Percentiles rank a stretch among this genome's conserved stretches.
These are phyloP conservation scores for Aphanomyces invadans DNA, from an alignment of 352 stramenopile genomes.

Conservation along the genomic window DNA sequence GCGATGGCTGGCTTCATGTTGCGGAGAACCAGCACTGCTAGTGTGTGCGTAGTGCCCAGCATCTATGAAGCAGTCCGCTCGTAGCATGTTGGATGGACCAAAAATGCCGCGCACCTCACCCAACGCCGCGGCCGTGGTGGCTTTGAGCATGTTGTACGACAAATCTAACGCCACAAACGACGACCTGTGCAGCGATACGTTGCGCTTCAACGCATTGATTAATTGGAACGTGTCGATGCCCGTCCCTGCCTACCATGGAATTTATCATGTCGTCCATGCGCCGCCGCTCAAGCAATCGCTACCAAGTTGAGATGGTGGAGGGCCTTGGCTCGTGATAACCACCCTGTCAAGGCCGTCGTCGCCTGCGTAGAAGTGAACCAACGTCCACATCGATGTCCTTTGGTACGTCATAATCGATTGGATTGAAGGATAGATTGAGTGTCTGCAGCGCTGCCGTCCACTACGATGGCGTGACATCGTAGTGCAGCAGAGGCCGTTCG, in stretches of 20 bases:
- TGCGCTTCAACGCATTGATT: constrained; percentile 48
- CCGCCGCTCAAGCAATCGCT: no score
- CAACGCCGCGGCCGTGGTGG: constrained; percentile 40
- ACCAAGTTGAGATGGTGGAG: constrained; percentile 48
- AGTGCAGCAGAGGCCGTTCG: neutral
- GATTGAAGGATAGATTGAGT: constrained; percentile 68
- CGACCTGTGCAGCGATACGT: constrained; percentile 56
- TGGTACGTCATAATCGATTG: constrained; percentile 37
- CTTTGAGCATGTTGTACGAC: constrained; percentile 59
- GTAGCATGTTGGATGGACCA: neutral
- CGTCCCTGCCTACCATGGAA: constrained; percentile 32
- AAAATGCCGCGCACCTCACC: constrained; percentile 23
- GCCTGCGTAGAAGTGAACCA: constrained; percentile 32
- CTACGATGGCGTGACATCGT: no score
- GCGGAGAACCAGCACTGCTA: constrained; percentile 53
- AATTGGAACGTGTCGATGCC: constrained; percentile 48
- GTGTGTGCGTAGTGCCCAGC: constrained; percentile 49
- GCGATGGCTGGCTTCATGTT: constrained; percentile 37
- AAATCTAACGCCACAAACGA: constrained; percentile 51
- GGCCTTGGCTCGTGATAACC: constrained; percentile 48
- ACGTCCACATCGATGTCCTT: no score
- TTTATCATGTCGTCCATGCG: no score
- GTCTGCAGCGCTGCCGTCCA: constrained; percentile 29
- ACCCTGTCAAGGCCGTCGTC: constrained; percentile 37
- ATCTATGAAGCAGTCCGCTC: constrained; percentile 36